Evolutionary conservation across 805 yeast genomes (phyloP).

Genomic region (Candida sithepensis): DNA sequence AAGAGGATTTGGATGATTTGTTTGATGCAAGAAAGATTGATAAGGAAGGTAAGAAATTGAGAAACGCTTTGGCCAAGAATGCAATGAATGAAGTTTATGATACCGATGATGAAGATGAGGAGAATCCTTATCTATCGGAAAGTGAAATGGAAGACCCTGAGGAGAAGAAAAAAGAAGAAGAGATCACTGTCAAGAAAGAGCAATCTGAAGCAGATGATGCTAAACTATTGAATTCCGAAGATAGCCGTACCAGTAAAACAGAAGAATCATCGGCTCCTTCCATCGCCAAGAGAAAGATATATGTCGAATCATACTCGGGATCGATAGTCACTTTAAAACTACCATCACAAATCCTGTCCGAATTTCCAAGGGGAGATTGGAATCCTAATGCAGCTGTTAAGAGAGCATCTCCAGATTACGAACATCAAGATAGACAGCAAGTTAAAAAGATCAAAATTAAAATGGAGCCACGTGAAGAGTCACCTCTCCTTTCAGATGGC

Average conservation of each 20-base stretch:
- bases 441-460: conserved; percentile 28
- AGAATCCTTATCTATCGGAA: conserved; percentile 74
- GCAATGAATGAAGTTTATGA: conserved; percentile 90
- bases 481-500: conserved; percentile 17
- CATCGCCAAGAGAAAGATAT: conserved; percentile 21
- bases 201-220: conserved; percentile 31
- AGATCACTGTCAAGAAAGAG: conserved; percentile 34
- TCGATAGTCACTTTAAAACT: conserved; percentile 65
- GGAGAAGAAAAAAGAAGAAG: conserved; percentile 32
- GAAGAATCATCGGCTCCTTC: not conserved
- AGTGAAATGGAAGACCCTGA: conserved; percentile 60
- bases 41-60: conserved; percentile 83
- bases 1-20: conserved; percentile 65
- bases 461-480: conserved; percentile 15
- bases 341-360: conserved; percentile 51
- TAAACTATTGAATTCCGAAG: conserved; percentile 27
- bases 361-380: conserved; percentile 84
- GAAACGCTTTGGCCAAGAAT: conserved; percentile 77
- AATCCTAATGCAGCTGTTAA: conserved; percentile 51
- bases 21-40: conserved; percentile 72
- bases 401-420: conserved; percentile 19
- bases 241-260: conserved; percentile 12
- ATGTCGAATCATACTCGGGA: conserved; percentile 39
- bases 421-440: conserved; percentile 16
- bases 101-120: conserved; percentile 69